These are phyloP conservation scores for Trichoderma erinaceum DNA, from an alignment of 495 filamentous ascomycete genomes.

Conservation along the genomic window DNA sequence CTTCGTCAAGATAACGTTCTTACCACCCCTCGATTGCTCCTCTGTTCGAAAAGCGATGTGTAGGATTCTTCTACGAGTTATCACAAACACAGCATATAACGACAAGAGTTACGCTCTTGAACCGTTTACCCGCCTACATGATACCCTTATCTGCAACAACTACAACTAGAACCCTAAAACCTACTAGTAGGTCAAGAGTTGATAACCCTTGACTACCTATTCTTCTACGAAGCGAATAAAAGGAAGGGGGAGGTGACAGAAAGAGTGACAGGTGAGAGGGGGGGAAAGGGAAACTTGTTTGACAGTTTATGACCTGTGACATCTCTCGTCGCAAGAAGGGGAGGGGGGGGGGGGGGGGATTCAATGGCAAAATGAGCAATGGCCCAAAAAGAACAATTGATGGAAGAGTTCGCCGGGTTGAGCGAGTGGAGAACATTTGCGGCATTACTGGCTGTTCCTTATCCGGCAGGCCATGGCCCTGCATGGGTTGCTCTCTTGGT, in stretches of 20 bases:
- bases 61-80: background rate
- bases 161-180: background rate
- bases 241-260: background rate
- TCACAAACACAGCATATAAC: background rate
- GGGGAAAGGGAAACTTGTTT: background rate
- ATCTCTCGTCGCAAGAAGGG: background rate
- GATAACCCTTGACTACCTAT: background rate
- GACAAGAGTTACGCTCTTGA: slow-evolving; percentile 7
- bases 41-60: background rate
- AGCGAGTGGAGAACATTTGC: background rate
- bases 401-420: background rate
- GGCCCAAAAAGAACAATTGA: background rate
- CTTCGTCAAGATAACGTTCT: background rate
- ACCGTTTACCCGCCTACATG: background rate
- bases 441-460: slow-evolving; percentile 5
- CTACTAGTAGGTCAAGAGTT: background rate
- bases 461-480: background rate
- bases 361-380: background rate
- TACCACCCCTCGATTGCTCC: background rate
- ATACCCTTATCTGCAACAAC: background rate
- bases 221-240: too few relatives aligned
- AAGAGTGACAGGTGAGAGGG: background rate
- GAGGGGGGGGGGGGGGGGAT: background rate
- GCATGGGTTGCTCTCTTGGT: background rate
- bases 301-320: slow-evolving; percentile 9